Conservation (phyloP, 2,329 filamentous ascomycete species). For the Ophiocordyceps camponoti-rufipedis region DNA sequence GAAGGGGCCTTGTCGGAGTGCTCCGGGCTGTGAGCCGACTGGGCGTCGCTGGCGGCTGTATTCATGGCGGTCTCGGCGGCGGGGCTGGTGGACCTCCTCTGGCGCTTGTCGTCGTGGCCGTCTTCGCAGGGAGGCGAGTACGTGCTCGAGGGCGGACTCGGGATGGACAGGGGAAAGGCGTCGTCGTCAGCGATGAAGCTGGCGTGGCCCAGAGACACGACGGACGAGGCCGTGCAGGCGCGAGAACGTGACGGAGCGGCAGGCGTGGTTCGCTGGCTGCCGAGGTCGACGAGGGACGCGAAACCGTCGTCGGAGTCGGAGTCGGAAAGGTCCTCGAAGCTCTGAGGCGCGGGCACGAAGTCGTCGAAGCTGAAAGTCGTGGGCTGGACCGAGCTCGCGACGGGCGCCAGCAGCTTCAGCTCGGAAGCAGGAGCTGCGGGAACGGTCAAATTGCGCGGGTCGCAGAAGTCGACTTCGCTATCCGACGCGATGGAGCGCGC, state of each 20-base stretch:
- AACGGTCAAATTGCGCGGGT: constrained; percentile 77
- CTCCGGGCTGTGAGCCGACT: constrained; percentile 14
- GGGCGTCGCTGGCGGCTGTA: constrained; percentile 14
- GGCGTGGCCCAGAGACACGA: constrained; percentile 52
- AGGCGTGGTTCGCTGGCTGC: constrained; percentile 8
- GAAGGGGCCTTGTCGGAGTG: constrained; percentile 16
- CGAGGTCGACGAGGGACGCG: constrained; percentile 49
- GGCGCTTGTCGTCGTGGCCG: constrained; percentile 36
- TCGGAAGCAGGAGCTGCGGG: constrained; percentile 35
- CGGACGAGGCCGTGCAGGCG: constrained; percentile 49
- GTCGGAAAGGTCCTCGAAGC: constrained; percentile 71
- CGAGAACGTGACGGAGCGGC: constrained; percentile 52
- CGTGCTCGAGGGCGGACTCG: not conserved
- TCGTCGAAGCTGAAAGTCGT: constrained; percentile 28
- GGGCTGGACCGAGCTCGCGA: not conserved
- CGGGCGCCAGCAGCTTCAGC: constrained; percentile 31
- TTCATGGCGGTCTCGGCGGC: constrained; percentile 23
- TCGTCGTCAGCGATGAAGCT: constrained; percentile 61
- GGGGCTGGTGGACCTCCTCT: constrained; percentile 23
- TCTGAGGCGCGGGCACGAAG: constrained; percentile 23
- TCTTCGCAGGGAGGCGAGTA: constrained; percentile 13
- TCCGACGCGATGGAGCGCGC: constrained; percentile 51
- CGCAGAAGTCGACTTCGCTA: constrained; percentile 69
- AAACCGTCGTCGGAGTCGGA: constrained; percentile 86
- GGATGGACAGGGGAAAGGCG: constrained; percentile 1